phyloP scores from a whole-genome alignment of 106 monocot genomes.

The Allium cepa region DNA sequence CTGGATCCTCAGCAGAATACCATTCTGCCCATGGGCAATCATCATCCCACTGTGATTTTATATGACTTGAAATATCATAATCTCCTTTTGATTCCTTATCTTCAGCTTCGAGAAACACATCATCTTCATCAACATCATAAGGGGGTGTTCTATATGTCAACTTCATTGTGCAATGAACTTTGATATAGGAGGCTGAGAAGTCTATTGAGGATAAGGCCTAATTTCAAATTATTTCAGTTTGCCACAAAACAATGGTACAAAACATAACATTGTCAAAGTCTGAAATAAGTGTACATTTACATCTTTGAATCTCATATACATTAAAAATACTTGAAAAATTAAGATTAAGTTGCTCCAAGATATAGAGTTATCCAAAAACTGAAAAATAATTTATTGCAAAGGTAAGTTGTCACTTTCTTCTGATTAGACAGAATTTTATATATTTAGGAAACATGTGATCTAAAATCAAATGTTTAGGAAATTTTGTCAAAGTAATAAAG shows the following conservation, averaged over 20 bases:
- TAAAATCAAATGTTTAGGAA: too few relatives aligned
- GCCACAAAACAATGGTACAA: neutral
- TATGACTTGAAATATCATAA: conserved; percentile 12
- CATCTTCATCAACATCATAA: conserved; percentile 47
- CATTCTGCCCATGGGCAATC: conserved; percentile 96
- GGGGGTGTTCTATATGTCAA: conserved; percentile 82
- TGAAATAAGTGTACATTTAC: too few relatives aligned
- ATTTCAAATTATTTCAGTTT: conserved; percentile 11
- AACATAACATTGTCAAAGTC: too few relatives aligned
- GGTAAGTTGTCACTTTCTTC: too few relatives aligned
- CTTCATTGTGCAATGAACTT: conserved; percentile 78
- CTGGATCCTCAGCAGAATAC: conserved; percentile 98
- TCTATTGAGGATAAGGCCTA: conserved; percentile 63
- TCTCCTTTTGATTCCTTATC: conserved; percentile 28
- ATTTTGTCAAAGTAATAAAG: too few relatives aligned
- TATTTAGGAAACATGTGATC: too few relatives aligned
- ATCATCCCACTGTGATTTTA: conserved; percentile 83
- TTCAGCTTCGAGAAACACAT: conserved; percentile 20
- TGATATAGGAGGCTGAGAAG: conserved; percentile 52
- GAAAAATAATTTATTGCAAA: too few relatives aligned
- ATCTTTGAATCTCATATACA: too few relatives aligned
- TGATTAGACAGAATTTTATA: too few relatives aligned
- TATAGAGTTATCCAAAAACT: too few relatives aligned
- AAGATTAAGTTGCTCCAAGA: too few relatives aligned
- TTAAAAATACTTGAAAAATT: too few relatives aligned